Percentiles rank a stretch among this genome's conserved stretches.
Conservation (phyloP, 2,329 filamentous ascomycete genomes). For the Epichloe sp. region DNA sequence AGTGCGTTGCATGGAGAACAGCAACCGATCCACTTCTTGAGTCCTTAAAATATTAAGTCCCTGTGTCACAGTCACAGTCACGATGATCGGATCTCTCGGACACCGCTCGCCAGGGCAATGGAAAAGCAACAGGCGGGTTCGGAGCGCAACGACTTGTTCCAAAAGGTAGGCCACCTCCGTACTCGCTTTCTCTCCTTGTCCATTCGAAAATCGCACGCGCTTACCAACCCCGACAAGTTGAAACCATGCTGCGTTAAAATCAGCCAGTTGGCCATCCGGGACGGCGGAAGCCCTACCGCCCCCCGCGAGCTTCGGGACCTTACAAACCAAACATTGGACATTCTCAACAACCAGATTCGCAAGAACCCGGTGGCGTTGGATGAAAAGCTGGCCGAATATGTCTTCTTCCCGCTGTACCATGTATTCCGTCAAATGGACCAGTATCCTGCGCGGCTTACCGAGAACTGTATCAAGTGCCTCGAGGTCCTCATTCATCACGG, state of each 20-base stretch:
- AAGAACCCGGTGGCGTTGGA: constrained; percentile 46
- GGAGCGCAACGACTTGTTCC: constrained; percentile 24
- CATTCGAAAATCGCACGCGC: too few species aligned
- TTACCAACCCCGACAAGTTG: constrained; percentile 29
- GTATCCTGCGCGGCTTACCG: constrained; percentile 58
- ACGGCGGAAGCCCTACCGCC: constrained; percentile 27
- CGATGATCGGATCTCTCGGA: neutral
- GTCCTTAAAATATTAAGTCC: too few species aligned
- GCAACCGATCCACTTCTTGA: neutral
- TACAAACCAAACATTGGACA: constrained; percentile 28
- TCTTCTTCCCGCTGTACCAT: constrained; percentile 85
- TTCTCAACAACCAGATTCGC: constrained; percentile 32
- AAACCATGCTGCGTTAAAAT: constrained; percentile 50
- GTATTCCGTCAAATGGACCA: constrained; percentile 65
- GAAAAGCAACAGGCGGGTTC: constrained; percentile 4
- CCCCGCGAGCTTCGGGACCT: constrained; percentile 32
- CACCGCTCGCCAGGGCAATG: constrained; percentile 5
- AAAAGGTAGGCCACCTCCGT: constrained; percentile 19
- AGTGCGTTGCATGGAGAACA: neutral
- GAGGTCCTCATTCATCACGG: constrained; percentile 60
- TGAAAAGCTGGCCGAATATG: constrained; percentile 78
- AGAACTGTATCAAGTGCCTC: constrained; percentile 65
- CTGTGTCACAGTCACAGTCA: too few species aligned
- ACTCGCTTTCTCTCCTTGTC: neutral
- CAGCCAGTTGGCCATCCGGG: constrained; percentile 41